A percentile compares a stretch with the other conserved stretches of the same genome.
phyloP scores from a whole-genome alignment of 1,139 yeast species.

The Yamadazyma sp. region DNA sequence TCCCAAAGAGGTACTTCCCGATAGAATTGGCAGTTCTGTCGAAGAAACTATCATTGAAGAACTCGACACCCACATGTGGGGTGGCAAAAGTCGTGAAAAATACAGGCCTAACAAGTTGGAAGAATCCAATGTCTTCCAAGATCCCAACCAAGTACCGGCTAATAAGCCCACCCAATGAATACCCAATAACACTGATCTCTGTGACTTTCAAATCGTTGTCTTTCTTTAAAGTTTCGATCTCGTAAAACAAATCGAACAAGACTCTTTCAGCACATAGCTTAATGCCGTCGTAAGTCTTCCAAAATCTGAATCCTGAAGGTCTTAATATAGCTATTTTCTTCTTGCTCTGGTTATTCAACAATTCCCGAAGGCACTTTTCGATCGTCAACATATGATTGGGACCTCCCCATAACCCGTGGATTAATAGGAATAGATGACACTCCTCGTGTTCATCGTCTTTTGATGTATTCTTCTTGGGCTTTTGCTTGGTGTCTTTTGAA shows the following conservation, averaged over 20 bases:
- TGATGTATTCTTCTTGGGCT: not conserved
- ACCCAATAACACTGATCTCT: slow-evolving; percentile 44
- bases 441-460: slow-evolving; percentile 7
- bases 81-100: slow-evolving; percentile 83
- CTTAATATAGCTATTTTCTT: slow-evolving; percentile 56
- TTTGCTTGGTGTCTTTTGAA: not conserved
- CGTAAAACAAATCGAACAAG: slow-evolving; percentile 58
- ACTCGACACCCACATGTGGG: slow-evolving; percentile 80
- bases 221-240: slow-evolving; percentile 52
- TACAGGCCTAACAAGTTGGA: slow-evolving; percentile 60
- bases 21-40: slow-evolving; percentile 52
- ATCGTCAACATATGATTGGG: slow-evolving; percentile 69
- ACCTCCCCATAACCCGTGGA: slow-evolving; percentile 90
- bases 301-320: slow-evolving; percentile 69
- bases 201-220: slow-evolving; percentile 35
- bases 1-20: slow-evolving; percentile 68
- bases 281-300: slow-evolving; percentile 87
- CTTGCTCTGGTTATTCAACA: slow-evolving; percentile 29
- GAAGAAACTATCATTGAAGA: slow-evolving; percentile 40
- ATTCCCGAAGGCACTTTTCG: slow-evolving; percentile 49
- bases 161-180: slow-evolving; percentile 45
- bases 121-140: slow-evolving; percentile 52
- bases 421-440: slow-evolving; percentile 68
- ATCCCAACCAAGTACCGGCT: slow-evolving; percentile 71
- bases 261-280: slow-evolving; percentile 69